These are phyloP conservation scores for Pseudogymnoascus sp. DNA, from an alignment of 2,329 filamentous ascomycete species.

Conservation along the genomic window DNA sequence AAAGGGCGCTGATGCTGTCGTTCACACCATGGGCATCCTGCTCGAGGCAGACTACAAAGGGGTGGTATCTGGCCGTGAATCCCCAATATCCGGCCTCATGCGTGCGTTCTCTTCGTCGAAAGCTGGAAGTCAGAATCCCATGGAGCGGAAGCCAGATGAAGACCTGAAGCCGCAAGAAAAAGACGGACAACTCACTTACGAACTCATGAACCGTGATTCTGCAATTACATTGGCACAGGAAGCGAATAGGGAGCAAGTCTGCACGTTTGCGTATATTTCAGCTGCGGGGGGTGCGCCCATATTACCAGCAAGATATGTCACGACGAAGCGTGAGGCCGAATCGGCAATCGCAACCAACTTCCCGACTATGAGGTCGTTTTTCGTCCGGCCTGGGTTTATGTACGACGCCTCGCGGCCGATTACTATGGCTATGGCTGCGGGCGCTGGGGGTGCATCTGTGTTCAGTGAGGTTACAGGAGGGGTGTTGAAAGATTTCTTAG, in stretches of 20 bases:
- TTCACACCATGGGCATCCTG: conserved; percentile 93
- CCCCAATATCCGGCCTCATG: conserved; percentile 66
- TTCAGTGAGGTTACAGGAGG: conserved; percentile 74
- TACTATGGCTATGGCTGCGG: conserved; percentile 75
- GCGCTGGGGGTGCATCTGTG: conserved; percentile 64
- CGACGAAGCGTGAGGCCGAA: conserved; percentile 88
- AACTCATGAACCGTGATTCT: conserved; percentile 90
- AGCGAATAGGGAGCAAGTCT: conserved; percentile 54
- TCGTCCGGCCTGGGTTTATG: conserved; percentile 78
- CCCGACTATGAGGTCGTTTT: conserved; percentile 67
- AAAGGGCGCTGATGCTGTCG: conserved; percentile 69
- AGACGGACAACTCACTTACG: conserved; percentile 80
- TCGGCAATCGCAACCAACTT: conserved; percentile 63
- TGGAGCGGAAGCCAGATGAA: conserved; percentile 51
- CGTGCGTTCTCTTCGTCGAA: conserved; percentile 67
- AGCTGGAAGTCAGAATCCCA: conserved; percentile 58
- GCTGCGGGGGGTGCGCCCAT: conserved; percentile 80
- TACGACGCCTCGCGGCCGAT: conserved; percentile 76
- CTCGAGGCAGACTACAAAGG: conserved; percentile 98
- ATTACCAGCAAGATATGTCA: conserved; percentile 76
- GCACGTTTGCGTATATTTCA: conserved; percentile 78
- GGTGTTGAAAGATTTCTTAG: conserved; percentile 67
- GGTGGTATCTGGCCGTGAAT: conserved; percentile 74
- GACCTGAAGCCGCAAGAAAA: conserved; percentile 57
- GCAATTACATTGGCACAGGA: conserved; percentile 78